Evolutionary conservation across 2,329 filamentous ascomycete species (phyloP), one percentile per base, ranked within the genome.

Genomic region (Exophiala sp.): DNA sequence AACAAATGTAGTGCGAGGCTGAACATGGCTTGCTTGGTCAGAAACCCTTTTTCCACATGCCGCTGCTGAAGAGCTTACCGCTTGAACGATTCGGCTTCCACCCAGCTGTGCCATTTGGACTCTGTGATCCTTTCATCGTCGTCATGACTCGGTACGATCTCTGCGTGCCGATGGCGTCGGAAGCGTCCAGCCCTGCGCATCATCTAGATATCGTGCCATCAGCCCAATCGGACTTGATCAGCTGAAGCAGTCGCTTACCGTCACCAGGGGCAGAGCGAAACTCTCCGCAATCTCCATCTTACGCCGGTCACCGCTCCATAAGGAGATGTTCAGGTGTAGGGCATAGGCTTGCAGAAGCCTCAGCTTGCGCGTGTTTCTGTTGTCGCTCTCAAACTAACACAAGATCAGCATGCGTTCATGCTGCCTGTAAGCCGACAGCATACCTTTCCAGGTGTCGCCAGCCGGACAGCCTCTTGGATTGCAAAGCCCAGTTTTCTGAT

Each of bases 201-300:
- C 14, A 21, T 21, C 37, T 39, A 34, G n/a, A n/a, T n/a, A n/a
- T n/a, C n/a, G n/a, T n/a, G n/a, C n/a, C n/a, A n/a, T n/a, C n/a
- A n/a, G n/a, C n/a, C n/a, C n/a, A n/a, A n/a, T n/a, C n/a, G n/a
- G n/a, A n/a, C n/a, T n/a, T n/a, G n/a, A n/a, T n/a, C n/a, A n/a
- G n/a, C n/a, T n/a, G 10, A 16, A 11, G 30, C 8, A 34, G 14
- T 6, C 7, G 21, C 48, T 41, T 22, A 35, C 48, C 3, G 67
- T 70, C 4, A 70, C 35, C 0, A 66, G 49, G 0, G 66, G 65
- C 23, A 66, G 62, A 22, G 68, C 58, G 43, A 69, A 68, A 23
- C 64, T 65, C 40, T 70, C 68, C 3, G 66, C 64, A n/a, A 71
- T 67, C 43, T 71, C 68, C 4, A 70, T 64, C 23, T 70, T 70